Percentiles rank a stretch among this genome's conserved stretches.
These are phyloP conservation scores for Triangularia verruculosa DNA, from an alignment of 2,329 filamentous ascomycete species.

Conservation along the genomic window DNA sequence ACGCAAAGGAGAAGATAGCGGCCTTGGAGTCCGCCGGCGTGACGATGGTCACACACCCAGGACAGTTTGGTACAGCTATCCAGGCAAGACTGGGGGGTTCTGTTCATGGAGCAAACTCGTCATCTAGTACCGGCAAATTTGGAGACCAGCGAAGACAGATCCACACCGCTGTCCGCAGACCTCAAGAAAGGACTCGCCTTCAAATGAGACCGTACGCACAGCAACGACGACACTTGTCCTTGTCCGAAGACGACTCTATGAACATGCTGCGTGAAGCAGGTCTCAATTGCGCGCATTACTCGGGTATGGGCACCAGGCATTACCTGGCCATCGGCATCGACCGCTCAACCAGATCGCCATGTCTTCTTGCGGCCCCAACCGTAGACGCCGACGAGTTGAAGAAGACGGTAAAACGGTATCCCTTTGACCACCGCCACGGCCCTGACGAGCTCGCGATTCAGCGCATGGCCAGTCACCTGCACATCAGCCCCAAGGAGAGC, in stretches of 20 bases:
- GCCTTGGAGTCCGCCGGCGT: conserved; percentile 65
- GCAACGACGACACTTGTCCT: conserved; percentile 52
- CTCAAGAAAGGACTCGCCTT: neutral
- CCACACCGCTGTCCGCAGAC: conserved; percentile 41
- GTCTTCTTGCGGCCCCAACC: conserved; percentile 59
- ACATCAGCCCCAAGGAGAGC: conserved; percentile 46
- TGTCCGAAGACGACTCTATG: conserved; percentile 52
- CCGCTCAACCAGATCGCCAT: conserved; percentile 59
- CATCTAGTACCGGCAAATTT: neutral
- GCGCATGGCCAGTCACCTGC: conserved; percentile 48
- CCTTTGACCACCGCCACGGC: conserved; percentile 57
- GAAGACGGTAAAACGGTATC: conserved; percentile 50
- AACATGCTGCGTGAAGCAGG: conserved; percentile 51
- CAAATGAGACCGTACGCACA: neutral
- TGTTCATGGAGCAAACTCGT: neutral
- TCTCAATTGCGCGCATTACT: conserved; percentile 41
- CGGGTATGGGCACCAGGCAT: conserved; percentile 38
- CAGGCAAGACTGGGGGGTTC: conserved; percentile 53
- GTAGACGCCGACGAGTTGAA: conserved; percentile 32
- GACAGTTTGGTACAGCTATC: conserved; percentile 69
- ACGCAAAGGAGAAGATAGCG: conserved; percentile 62
- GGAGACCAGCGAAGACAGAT: conserved; percentile 29
- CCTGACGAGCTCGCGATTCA: conserved; percentile 42
- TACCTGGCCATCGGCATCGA: conserved; percentile 65
- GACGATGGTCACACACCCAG: conserved; percentile 71